Evolutionary conservation across 257 asterid genomes (phyloP).

Genomic region (Solanum pinnatisectum): DNA sequence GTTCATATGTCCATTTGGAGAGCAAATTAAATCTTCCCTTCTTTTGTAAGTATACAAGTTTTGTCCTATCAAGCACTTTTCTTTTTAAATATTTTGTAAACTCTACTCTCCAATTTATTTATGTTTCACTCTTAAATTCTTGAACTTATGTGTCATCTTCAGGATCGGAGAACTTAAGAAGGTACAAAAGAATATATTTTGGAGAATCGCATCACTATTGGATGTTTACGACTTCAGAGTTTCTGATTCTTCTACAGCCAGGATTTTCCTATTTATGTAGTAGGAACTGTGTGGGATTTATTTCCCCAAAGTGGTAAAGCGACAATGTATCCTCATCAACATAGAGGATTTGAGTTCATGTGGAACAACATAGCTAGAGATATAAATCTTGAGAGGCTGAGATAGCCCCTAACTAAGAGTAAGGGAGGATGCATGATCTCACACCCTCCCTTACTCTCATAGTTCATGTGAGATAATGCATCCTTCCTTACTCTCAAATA

Average conservation of each 20-base stretch:
- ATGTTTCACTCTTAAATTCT: background rate
- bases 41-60: no score
- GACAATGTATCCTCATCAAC: background rate
- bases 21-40: background rate
- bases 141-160: background rate
- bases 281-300: background rate
- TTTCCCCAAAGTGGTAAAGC: background rate
- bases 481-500: no score
- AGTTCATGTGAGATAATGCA: no score
- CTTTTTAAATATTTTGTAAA: no score
- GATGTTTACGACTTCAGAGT: background rate
- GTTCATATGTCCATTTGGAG: background rate
- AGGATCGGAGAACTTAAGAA: background rate
- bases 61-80: background rate
- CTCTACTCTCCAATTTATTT: background rate
- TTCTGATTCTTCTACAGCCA: background rate
- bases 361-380: background rate
- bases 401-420: background rate
- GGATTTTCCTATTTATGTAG: background rate
- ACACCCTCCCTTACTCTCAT: no score
- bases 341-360: background rate
- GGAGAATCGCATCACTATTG: background rate
- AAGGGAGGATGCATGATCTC: background rate
- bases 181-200: background rate
- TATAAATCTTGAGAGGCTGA: background rate